Evolutionary conservation across 139 green algal genomes (phyloP), one percentile per base, ranked within the genome.

Genomic region (Tetraselmis striata): DNA sequence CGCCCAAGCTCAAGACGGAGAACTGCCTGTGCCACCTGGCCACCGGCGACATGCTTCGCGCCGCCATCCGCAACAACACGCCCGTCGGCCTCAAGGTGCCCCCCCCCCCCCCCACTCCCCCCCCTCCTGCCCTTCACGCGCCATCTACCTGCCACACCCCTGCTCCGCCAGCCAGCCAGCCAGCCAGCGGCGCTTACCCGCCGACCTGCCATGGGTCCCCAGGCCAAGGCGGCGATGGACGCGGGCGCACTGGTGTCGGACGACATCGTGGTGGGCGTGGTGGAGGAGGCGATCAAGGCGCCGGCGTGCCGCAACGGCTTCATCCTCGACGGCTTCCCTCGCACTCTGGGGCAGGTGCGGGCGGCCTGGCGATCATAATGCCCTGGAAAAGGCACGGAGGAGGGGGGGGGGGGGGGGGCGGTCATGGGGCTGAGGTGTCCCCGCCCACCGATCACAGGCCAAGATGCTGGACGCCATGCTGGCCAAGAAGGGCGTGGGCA

Each of bases 181-280:
- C n/a, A n/a, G n/a, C n/a, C n/a, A n/a, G n/a, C n/a, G n/a, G n/a
- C n/a, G n/a, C n/a, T n/a, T n/a, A n/a, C n/a, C n/a, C n/a, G n/a
- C n/a, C n/a, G n/a, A n/a, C n/a, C n/a, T n/a, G n/a, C n/a, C n/a
- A n/a, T n/a, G n/a, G n/a, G n/a, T n/a, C 30, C 82, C 29, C 85
- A 95, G 91, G 95, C 96, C 45, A 99, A 99, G 88, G 96, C 97
- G 84, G 95, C 95, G 0, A 99, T 99, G 96, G 95, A 99, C 1
- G 81, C 90, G 28, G 96, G 96, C 11, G 94, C 88, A 1, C 92
- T 99, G 23, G 97, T 99, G 22, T 92, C 88, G 11, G 97, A 99
- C 82, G 96, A 99, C 25, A 94, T 99, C 31, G 97, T 99, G 32
- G 92, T 99, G 28, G 95, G 96, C 24, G 92, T 99, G 28, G 98